Percentiles rank a stretch among this genome's conserved stretches.
phyloP scores from a whole-genome alignment of 805 yeast genomes.

The Candida schatavii region DNA sequence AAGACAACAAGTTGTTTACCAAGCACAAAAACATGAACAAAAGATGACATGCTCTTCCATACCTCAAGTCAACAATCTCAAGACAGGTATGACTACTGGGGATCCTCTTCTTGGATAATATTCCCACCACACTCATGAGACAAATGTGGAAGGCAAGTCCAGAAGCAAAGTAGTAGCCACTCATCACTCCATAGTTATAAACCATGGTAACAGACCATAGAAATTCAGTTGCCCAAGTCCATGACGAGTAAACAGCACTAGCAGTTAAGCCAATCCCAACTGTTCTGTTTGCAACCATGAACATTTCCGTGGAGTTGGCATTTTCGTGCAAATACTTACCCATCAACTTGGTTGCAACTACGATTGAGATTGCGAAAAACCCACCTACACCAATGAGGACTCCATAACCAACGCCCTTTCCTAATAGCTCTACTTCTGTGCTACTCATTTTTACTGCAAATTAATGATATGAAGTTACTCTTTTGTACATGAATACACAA shows the following conservation, averaged over 20 bases:
- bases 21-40: constrained; percentile 24
- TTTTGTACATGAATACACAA: no score
- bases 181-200: constrained; percentile 23
- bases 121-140: constrained; percentile 23
- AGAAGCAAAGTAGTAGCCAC: constrained; percentile 23
- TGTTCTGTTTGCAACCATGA: constrained; percentile 26
- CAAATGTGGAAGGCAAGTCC: constrained; percentile 26
- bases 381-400: constrained; percentile 30
- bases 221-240: constrained; percentile 31
- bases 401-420: constrained; percentile 30
- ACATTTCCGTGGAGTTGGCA: constrained; percentile 24
- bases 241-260: constrained; percentile 22
- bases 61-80: constrained; percentile 27
- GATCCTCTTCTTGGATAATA: constrained; percentile 24
- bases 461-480: no score
- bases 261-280: constrained; percentile 21
- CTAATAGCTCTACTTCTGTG: constrained; percentile 16
- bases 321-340: constrained; percentile 22
- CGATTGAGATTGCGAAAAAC: constrained; percentile 27
- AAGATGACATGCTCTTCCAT: constrained; percentile 22
- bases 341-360: constrained; percentile 22
- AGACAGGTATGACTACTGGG: constrained; percentile 29
- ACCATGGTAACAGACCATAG: constrained; percentile 25
- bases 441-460: no score
- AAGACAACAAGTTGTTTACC: constrained; percentile 22